Evolutionary conservation across 2,329 filamentous ascomycete species (phyloP).

Genomic region (Chrysoporthe puriensis): DNA sequence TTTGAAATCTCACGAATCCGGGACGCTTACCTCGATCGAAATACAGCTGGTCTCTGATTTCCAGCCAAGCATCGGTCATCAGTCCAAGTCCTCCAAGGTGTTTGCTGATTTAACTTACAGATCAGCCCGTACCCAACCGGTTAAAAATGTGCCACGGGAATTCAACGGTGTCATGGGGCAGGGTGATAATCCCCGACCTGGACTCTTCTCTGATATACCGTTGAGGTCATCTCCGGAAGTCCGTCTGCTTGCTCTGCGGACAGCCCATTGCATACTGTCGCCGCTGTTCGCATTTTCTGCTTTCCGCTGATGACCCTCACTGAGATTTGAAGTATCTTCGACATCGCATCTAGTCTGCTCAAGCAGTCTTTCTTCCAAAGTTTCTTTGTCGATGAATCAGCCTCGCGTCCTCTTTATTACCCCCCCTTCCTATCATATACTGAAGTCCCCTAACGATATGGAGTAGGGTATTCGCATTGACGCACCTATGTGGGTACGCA

Average conservation of each 20-base stretch:
- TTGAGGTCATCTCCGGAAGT: neutral
- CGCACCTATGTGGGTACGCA: slow-evolving; percentile 34
- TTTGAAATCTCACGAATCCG: neutral
- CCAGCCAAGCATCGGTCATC: slow-evolving; percentile 26
- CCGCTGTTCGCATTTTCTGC: neutral
- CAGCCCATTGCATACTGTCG: neutral
- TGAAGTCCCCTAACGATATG: neutral
- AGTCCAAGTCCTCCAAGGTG: slow-evolving; percentile 3
- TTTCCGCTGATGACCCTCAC: neutral
- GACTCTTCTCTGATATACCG: neutral
- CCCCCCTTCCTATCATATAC: neutral
- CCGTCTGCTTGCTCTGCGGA: neutral
- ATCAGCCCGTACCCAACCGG: slow-evolving; percentile 9
- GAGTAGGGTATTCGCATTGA: neutral
- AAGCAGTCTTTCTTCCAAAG: neutral
- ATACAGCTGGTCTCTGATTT: slow-evolving; percentile 30
- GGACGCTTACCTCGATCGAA: slow-evolving; percentile 26
- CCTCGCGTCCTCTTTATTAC: neutral
- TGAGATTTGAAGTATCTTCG: neutral
- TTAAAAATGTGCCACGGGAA: slow-evolving; percentile 1
- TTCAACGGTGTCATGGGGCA: neutral
- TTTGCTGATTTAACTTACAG: slow-evolving; percentile 1
- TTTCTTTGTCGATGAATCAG: neutral
- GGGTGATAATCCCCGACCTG: neutral
- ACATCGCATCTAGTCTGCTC: slow-evolving; percentile 4